Evolutionary conservation across 2,329 filamentous ascomycete genomes (phyloP), one percentile per base, ranked within the genome.

Genomic region (Ophiocordyceps australis): DNA sequence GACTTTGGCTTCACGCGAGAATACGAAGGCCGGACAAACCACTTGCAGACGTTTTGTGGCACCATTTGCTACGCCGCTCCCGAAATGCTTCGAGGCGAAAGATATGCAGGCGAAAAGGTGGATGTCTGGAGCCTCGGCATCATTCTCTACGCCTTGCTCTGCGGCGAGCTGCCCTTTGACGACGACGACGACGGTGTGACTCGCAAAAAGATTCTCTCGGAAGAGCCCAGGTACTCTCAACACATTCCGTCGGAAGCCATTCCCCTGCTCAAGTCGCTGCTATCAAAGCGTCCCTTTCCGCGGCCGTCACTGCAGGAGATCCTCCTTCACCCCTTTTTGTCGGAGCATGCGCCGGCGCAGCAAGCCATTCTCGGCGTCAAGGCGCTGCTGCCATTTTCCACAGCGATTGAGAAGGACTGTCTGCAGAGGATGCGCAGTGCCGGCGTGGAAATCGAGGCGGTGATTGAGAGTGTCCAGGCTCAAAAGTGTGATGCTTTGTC

Each of bases 1-100:
- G 89, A 98, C 48, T 98, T 98, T 55, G 89, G 89, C 12, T 98
- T 98, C 46, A 98, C 89, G 9, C 67, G 89, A 36, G 89, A 98
- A 53, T 98, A 98, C 49, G 83, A 94, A 50, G 86, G 86, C 32
- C 83, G 91, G 40, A 70, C 81, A 17, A 95, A 85, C 47, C 86
- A 95, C 43, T 56, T 98, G 28, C 86, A 95, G 50, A 98, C 89
- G 2, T 98, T 93, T 52, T 98, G 89, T 47, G 89, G 89, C 5
- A 98, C 89, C 0, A 76, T 98, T 34, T 95, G 86, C 55, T 98
- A 98, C 52, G 93, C 83, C 28, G 89, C 89, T 3, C 89, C 89
- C 3, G 89, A 98, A 51, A 98, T 98, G 89, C 63, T 98, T 21
- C 93, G 89, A 49, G 89, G 85, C 20, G 89, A 98, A 49, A 95